These are phyloP conservation scores for Tylopilus balloui DNA, from an alignment of 768 basidiomycete genomes.

Conservation along the genomic window DNA sequence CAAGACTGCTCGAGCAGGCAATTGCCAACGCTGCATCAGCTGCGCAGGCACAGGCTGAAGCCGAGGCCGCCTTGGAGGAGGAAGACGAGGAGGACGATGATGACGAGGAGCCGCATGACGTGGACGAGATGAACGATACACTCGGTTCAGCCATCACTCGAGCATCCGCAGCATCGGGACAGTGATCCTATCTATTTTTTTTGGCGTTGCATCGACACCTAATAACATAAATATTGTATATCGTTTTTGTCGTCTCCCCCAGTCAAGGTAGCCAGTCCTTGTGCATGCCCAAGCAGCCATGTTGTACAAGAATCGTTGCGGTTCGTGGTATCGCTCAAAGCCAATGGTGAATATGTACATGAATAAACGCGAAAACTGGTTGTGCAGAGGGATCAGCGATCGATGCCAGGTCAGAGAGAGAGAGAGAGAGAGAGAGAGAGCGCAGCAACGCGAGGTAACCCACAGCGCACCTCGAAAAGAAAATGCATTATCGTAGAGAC, in stretches of 20 bases:
- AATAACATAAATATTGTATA: slow-evolving; percentile 26
- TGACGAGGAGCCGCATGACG: slow-evolving; percentile 34
- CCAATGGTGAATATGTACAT: slow-evolving; percentile 28
- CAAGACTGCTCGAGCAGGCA: slow-evolving; percentile 62
- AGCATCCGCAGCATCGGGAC: slow-evolving; percentile 5
- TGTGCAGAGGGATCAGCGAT: slow-evolving; percentile 3
- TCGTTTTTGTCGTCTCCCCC: slow-evolving; percentile 11
- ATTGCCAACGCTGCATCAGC: slow-evolving; percentile 71
- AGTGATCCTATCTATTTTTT: slow-evolving; percentile 23
- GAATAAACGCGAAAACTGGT: slow-evolving; percentile 30
- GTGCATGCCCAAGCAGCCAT: slow-evolving; percentile 10
- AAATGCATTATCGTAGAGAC: too few species aligned
- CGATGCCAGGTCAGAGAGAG: not conserved
- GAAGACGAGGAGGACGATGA: slow-evolving; percentile 54
- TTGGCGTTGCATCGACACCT: slow-evolving; percentile 20
- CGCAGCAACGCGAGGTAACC: not conserved
- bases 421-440: too few species aligned
- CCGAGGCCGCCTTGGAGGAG: slow-evolving; percentile 71
- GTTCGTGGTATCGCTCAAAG: slow-evolving; percentile 19
- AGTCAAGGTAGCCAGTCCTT: slow-evolving; percentile 9
- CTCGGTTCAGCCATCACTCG: slow-evolving; percentile 11
- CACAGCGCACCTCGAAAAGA: slow-evolving; percentile 17
- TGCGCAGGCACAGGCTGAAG: slow-evolving; percentile 75
- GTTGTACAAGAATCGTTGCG: slow-evolving; percentile 24
- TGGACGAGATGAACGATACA: slow-evolving; percentile 15